phyloP scores from a whole-genome alignment of 805 yeast genomes.

The Metschnikowia colocasiae region DNA sequence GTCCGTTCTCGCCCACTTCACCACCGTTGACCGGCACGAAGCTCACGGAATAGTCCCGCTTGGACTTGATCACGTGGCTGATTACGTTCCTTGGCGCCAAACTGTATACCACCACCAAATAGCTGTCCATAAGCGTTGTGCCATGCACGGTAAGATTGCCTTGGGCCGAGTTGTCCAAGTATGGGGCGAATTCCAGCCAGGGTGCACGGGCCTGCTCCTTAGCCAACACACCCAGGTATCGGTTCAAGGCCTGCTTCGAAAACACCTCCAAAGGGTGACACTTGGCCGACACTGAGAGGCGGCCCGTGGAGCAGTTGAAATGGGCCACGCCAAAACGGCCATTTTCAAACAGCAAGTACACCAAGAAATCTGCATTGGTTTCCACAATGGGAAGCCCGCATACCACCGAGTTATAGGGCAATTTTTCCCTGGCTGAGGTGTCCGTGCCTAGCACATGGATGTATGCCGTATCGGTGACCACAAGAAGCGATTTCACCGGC shows the following conservation, averaged over 20 bases:
- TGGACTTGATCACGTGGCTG: constrained; percentile 23
- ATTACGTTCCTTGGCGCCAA: constrained; percentile 13
- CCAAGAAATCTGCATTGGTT: not conserved
- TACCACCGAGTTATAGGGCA: constrained; percentile 10
- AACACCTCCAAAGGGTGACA: constrained; percentile 14
- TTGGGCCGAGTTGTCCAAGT: constrained; percentile 22
- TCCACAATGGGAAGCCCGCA: constrained; percentile 7
- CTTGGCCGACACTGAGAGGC: not conserved
- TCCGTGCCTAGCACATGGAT: constrained; percentile 3
- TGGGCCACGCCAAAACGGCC: constrained; percentile 10
- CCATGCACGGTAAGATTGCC: constrained; percentile 23
- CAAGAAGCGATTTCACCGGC: not conserved
- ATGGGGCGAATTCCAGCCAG: constrained; percentile 15
- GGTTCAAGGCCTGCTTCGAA: constrained; percentile 20
- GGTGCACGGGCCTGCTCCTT: constrained; percentile 17
- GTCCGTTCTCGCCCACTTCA: not conserved
- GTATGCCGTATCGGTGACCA: constrained; percentile 12
- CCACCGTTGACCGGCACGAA: constrained; percentile 5
- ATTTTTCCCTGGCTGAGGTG: not conserved
- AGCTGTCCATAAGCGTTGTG: constrained; percentile 7
- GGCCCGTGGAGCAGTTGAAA: not conserved
- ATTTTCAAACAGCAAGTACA: constrained; percentile 11
- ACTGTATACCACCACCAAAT: constrained; percentile 11
- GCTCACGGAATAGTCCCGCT: constrained; percentile 10
- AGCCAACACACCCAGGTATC: constrained; percentile 10